phyloP scores from a whole-genome alignment of 2,329 filamentous ascomycete genomes.

The Talaromyces verruculosus region DNA sequence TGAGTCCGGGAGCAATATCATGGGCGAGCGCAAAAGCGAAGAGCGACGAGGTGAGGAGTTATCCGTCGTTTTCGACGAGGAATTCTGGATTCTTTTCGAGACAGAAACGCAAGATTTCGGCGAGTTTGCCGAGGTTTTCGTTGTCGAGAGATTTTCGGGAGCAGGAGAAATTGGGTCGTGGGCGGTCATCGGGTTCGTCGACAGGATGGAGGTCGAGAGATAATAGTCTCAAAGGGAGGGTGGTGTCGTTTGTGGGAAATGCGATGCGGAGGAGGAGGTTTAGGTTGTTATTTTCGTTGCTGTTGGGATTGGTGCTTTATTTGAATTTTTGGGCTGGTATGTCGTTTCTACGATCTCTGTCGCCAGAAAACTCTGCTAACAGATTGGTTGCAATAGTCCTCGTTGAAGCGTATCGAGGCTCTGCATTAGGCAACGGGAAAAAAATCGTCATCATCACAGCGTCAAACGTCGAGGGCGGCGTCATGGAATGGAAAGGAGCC shows the following conservation, averaged over 20 bases:
- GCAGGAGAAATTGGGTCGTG: constrained; percentile 72
- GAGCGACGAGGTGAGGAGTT: constrained; percentile 69
- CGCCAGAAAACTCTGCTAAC: not conserved
- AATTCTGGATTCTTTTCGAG: constrained; percentile 85
- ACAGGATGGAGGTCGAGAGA: constrained; percentile 47
- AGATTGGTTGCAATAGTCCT: constrained; percentile 50
- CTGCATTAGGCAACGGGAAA: constrained; percentile 75
- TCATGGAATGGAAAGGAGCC: constrained; percentile 98
- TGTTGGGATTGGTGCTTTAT: constrained; percentile 61
- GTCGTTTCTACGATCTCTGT: constrained; percentile 38
- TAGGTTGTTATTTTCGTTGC: constrained; percentile 58
- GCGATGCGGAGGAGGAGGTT: constrained; percentile 67
- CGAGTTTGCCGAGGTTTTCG: constrained; percentile 72
- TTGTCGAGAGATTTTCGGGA: constrained; percentile 61
- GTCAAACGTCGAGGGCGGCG: constrained; percentile 91
- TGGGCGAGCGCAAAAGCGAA: constrained; percentile 83
- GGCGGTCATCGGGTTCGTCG: constrained; percentile 36
- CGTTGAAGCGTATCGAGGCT: constrained; percentile 65
- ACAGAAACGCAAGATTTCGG: constrained; percentile 78
- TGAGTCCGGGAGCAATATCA: constrained; percentile 53
- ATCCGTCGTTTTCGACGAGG: constrained; percentile 75
- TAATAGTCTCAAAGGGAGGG: constrained; percentile 32
- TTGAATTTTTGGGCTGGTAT: constrained; percentile 73
- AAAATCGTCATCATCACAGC: constrained; percentile 93
- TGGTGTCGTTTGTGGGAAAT: constrained; percentile 42